Percentiles rank a stretch among this genome's conserved stretches.
phyloP scores from a whole-genome alignment of 2,329 filamentous ascomycete species.

The Phyllosticta citrichinensis region DNA sequence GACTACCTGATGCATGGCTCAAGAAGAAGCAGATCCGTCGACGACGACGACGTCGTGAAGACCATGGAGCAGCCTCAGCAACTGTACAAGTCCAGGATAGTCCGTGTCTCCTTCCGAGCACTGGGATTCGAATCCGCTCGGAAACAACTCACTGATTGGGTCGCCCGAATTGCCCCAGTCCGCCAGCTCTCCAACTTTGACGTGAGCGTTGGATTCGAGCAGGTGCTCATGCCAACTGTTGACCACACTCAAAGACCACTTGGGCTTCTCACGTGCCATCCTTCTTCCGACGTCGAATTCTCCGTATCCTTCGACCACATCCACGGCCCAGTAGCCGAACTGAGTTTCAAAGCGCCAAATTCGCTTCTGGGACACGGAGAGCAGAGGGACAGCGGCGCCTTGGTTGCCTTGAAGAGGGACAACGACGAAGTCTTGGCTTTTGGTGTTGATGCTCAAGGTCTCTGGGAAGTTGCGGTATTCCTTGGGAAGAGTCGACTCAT shows the following conservation, averaged over 20 bases:
- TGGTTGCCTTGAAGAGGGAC: background rate
- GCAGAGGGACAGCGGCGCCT: background rate
- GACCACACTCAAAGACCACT: background rate
- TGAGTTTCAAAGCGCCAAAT: constrained; percentile 2
- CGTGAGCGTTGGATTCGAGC: background rate
- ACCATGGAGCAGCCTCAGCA: background rate
- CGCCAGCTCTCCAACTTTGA: background rate
- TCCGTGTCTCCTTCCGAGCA: background rate
- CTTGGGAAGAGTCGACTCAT: background rate
- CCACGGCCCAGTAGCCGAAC: background rate
- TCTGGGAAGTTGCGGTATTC: background rate
- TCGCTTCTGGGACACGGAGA: background rate
- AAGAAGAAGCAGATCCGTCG: background rate
- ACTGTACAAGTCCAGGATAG: background rate
- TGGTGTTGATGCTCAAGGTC: background rate
- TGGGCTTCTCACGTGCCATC: background rate
- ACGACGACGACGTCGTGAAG: background rate
- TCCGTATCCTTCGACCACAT: background rate
- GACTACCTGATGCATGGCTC: background rate
- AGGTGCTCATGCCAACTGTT: background rate
- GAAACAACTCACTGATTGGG: background rate
- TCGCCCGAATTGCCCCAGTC: background rate
- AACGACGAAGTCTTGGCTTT: background rate
- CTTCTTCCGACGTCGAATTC: background rate
- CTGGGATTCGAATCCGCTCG: background rate